These are phyloP conservation scores for Chytriomyces confervae DNA, from an alignment of 192 early-diverging fungal genomes.

Conservation along the genomic window DNA sequence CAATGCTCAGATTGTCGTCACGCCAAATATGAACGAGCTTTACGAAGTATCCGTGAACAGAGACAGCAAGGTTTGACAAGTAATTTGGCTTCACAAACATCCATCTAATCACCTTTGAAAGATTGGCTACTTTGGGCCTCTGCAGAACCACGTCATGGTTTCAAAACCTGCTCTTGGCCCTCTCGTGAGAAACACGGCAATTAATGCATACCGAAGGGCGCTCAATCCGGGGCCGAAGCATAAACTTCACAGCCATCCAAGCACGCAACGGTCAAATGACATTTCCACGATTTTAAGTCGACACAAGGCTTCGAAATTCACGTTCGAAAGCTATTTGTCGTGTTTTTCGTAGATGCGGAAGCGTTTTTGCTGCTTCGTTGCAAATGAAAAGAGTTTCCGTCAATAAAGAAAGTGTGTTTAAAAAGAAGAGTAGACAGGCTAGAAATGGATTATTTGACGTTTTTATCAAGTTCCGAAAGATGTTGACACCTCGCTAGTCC, in stretches of 20 bases:
- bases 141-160: slow-evolving; percentile 80
- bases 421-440: background rate
- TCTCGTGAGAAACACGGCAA: slow-evolving; percentile 81
- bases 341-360: background rate
- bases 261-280: slow-evolving; percentile 61
- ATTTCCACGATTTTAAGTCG: slow-evolving; percentile 62
- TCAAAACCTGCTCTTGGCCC: slow-evolving; percentile 74
- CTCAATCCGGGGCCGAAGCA: slow-evolving; percentile 19
- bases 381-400: background rate
- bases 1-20: slow-evolving; percentile 91
- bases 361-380: no score
- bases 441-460: background rate
- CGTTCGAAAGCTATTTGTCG: slow-evolving; percentile 51
- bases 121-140: slow-evolving; percentile 85
- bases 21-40: slow-evolving; percentile 75
- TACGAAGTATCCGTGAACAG: slow-evolving; percentile 60
- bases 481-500: no score
- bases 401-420: slow-evolving; percentile 7
- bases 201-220: slow-evolving; percentile 67
- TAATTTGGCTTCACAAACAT: background rate
- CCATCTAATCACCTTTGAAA: slow-evolving; percentile 13
- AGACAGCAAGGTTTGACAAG: slow-evolving; percentile 64
- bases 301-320: slow-evolving; percentile 64
- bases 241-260: slow-evolving; percentile 56
- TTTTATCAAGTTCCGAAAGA: background rate